phyloP scores from a whole-genome alignment of 169 alveolate species.

The Plasmodium berghei region DNA sequence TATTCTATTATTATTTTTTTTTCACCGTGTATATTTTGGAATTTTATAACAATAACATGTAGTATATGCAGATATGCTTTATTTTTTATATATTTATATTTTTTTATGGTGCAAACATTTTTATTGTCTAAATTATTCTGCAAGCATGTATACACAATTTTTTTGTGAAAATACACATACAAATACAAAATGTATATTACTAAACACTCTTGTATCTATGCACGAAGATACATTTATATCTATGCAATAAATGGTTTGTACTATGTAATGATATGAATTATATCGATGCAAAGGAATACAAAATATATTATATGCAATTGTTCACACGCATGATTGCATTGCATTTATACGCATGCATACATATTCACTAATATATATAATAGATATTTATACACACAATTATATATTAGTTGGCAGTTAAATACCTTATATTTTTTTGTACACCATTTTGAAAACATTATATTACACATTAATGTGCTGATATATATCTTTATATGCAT shows the following conservation, averaged over 20 bases:
- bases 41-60: conserved; percentile 30
- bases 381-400: neutral
- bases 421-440: no score
- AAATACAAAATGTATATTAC: conserved; percentile 5
- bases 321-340: neutral
- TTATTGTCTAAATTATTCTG: conserved; percentile 14
- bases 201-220: conserved; percentile 9
- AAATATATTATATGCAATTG: neutral
- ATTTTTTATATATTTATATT: conserved; percentile 6
- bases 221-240: conserved; percentile 3
- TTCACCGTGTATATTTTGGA: neutral
- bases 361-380: neutral
- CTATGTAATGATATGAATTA: neutral
- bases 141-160: neutral
- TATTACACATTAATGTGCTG: no score
- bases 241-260: neutral
- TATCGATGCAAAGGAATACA: neutral
- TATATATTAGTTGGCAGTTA: no score
- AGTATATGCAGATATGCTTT: conserved; percentile 31
- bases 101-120: conserved; percentile 56
- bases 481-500: neutral
- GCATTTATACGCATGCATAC: conserved; percentile 2
- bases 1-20: neutral
- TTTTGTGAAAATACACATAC: neutral
- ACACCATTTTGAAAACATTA: no score